Evolutionary conservation across 305 asterid genomes (phyloP), one percentile per base, ranked within the genome.

Genomic region (Fraxinus xanthoxyloides): DNA sequence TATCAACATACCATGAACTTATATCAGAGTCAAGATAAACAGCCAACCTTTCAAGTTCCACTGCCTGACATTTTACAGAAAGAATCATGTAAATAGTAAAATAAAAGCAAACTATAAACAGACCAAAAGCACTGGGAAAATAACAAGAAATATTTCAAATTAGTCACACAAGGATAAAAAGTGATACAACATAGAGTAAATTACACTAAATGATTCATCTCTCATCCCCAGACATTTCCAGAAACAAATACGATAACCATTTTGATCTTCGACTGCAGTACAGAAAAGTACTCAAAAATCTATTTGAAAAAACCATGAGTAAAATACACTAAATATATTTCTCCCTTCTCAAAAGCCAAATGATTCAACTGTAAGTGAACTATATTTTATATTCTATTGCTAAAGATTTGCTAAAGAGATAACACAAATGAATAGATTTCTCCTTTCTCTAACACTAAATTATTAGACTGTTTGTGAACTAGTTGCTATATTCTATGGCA

Each of bases 21-120:
- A 91, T 86, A 85, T 96, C 98, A 86, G 98, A 93, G 86, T 96
- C 97, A 88, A 94, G 85, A 89, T 96, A 96, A 78, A 90, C 86
- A 76, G 98, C 98, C 89, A 96, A 85, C 77, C 92, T 93, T 80
- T 94, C 98, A 88, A 96, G 98, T 84, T 93, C 93, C 83, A 91
- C 97, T 32, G 97, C 90, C 99, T 96, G 82, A 78, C 86, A 87
- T 75, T 35, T 78, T 73, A 79, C 35, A 61, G 35, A 80, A 81
- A 72, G 32, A 32, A 9, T 75, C 48, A 81, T 75, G 67, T 40
- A 69, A 65, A 84, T 65, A 30, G 81, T 43, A 65, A 81, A 81
- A 75, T 80, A 80, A 75, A 82, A 35, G 74, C 3, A 70, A 70
- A 70, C 2, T 70, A 70, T 70, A 70, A 70, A 17, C 9, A 15